These are phyloP conservation scores for Colletotrichum sp. DNA, from an alignment of 2,329 filamentous ascomycete species.

Conservation along the genomic window DNA sequence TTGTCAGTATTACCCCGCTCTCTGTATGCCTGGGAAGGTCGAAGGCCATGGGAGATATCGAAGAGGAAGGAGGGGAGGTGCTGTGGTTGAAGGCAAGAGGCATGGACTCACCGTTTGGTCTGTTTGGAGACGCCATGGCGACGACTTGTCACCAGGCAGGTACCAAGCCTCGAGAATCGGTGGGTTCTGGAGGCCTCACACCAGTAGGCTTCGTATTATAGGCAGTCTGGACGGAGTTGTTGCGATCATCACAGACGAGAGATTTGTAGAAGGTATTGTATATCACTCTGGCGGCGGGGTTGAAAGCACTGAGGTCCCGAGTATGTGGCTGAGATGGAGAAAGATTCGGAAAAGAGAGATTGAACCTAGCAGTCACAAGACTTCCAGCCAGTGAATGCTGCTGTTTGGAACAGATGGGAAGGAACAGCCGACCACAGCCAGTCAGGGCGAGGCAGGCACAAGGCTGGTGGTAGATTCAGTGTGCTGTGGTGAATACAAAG, in stretches of 20 bases:
- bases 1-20: slow-evolving; percentile 2
- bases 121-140: slow-evolving; percentile 22
- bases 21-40: neutral
- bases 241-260: slow-evolving; percentile 16
- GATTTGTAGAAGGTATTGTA: neutral
- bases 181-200: neutral
- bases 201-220: neutral
- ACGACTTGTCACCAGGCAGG: neutral
- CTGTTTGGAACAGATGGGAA: neutral
- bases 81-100: neutral
- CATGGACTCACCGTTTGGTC: slow-evolving; percentile 12
- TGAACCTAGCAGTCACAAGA: neutral
- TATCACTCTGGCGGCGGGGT: neutral
- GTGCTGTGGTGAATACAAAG: neutral
- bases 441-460: neutral
- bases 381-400: neutral
- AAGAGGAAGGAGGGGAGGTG: neutral
- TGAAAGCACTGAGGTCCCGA: neutral
- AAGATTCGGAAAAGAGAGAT: neutral
- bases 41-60: neutral
- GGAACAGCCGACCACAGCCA: neutral
- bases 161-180: neutral
- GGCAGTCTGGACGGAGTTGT: neutral
- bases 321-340: neutral
- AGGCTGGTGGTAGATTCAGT: neutral